Percentiles rank a stretch among this genome's conserved stretches.
Evolutionary conservation across 164 flowering plant genomes (phyloP).

Genomic region (Kalanchoe fedtschenkoi): DNA sequence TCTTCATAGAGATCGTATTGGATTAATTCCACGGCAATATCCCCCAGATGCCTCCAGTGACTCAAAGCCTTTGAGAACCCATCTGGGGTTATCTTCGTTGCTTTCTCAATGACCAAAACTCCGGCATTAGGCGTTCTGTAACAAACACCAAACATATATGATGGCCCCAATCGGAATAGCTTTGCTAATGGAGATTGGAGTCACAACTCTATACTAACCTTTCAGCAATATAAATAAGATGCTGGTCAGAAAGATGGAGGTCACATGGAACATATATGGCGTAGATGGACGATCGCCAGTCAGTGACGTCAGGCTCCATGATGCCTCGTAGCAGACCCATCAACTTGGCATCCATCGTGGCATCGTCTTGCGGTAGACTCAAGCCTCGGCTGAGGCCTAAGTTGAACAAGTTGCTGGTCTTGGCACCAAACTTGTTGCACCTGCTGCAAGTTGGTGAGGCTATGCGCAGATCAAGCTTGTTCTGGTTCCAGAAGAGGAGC

Average conservation of each 20-base stretch:
- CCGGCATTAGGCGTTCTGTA: background rate
- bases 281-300: background rate
- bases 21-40: background rate
- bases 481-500: constrained; percentile 4
- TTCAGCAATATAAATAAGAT: constrained; percentile 3
- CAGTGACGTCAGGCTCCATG: background rate
- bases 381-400: background rate
- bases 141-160: background rate
- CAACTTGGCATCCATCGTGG: background rate
- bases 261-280: background rate
- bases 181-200: no score
- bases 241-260: constrained; percentile 1
- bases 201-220: background rate
- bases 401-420: background rate
- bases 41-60: background rate
- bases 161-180: background rate
- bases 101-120: background rate
- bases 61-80: background rate
- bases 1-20: background rate
- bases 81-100: background rate
- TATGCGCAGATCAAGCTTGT: background rate
- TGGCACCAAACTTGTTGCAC: constrained; percentile 1
- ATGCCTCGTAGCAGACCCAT: background rate
- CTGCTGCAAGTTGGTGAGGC: background rate
- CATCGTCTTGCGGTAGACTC: background rate